phyloP scores from a whole-genome alignment of 202 grass and related monocot genomes.

The Panicum virgatum region DNA sequence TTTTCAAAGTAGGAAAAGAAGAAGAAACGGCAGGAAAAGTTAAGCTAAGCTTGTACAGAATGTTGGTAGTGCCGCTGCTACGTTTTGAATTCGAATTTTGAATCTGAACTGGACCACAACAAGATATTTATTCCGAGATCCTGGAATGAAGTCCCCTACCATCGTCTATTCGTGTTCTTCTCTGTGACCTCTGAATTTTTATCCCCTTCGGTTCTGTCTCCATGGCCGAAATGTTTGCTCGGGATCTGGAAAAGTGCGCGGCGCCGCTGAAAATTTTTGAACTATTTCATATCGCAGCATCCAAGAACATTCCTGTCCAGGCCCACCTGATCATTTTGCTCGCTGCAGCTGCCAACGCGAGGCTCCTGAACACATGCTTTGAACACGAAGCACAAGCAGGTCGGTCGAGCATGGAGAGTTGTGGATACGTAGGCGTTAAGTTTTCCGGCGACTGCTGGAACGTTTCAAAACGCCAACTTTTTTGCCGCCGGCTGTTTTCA shows the following conservation, averaged over 20 bases:
- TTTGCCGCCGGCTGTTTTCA: background rate
- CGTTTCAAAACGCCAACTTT: background rate
- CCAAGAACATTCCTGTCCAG: slow-evolving; percentile 14
- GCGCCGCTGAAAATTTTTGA: background rate
- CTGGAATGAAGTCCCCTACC: background rate
- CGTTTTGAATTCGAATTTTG: slow-evolving; percentile 20
- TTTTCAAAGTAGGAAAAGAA: slow-evolving; percentile 9
- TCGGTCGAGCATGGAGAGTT: background rate
- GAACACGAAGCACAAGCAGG: background rate
- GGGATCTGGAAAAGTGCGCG: background rate
- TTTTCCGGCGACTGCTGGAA: background rate
- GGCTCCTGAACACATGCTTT: background rate
- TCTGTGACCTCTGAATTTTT: background rate
- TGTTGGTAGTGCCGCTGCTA: background rate
- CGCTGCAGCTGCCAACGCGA: background rate
- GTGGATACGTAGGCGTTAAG: background rate
- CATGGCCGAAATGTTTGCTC: background rate
- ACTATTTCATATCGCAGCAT: background rate
- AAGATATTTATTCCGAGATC: slow-evolving; percentile 16
- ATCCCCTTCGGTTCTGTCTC: background rate
- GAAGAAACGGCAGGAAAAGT: background rate
- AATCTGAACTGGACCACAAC: background rate
- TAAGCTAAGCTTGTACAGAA: slow-evolving; percentile 25
- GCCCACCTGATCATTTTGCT: background rate
- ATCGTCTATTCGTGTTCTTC: too few relatives aligned